phyloP scores from a whole-genome alignment of 306 rosid species.

The Malus fusca region DNA sequence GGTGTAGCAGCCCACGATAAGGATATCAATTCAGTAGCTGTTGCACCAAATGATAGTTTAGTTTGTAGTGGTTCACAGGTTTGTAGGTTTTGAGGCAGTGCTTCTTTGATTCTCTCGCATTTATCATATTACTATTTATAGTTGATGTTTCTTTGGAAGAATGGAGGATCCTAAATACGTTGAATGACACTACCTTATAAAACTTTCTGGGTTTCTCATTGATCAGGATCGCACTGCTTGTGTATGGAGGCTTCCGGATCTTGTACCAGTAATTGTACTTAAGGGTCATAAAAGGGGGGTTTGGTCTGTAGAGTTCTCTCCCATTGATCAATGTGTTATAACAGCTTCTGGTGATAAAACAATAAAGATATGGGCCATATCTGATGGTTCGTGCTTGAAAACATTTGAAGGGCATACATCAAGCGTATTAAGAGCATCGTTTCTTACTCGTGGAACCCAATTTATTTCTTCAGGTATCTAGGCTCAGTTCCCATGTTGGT shows the following conservation, averaged over 20 bases:
- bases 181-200: slow-evolving; percentile 1
- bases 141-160: neutral
- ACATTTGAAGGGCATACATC: slow-evolving; percentile 92
- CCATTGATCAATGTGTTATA: slow-evolving; percentile 87
- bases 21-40: slow-evolving; percentile 89
- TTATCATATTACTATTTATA: neutral
- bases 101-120: neutral
- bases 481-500: neutral
- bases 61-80: slow-evolving; percentile 99
- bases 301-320: slow-evolving; percentile 98
- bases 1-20: slow-evolving; percentile 93
- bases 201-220: neutral
- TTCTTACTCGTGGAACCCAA: slow-evolving; percentile 90
- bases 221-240: slow-evolving; percentile 89
- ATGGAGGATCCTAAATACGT: neutral
- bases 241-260: slow-evolving; percentile 94
- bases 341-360: slow-evolving; percentile 97
- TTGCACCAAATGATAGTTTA: slow-evolving; percentile 93
- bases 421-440: slow-evolving; percentile 81
- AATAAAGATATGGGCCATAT: slow-evolving; percentile 83
- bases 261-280: slow-evolving; percentile 58
- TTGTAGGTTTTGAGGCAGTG: slow-evolving; percentile 18
- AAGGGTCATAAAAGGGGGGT: slow-evolving; percentile 94
- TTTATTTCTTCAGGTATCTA: slow-evolving; percentile 74
- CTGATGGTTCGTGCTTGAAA: slow-evolving; percentile 93